Evolutionary conservation across 176 grass and related monocot species (phyloP).

Genomic region (Carex scoparia): DNA sequence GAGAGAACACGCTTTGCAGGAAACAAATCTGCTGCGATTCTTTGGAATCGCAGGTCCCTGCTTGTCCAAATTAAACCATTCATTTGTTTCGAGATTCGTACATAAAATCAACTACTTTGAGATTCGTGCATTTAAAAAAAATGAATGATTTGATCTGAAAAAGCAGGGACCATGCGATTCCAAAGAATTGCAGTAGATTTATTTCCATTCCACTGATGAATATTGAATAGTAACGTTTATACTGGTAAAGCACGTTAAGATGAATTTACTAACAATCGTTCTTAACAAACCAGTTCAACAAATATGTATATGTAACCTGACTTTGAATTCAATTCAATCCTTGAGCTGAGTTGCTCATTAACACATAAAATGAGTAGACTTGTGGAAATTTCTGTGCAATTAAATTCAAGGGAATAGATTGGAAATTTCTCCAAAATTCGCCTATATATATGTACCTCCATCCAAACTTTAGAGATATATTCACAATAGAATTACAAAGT

Average conservation of each 20-base stretch:
- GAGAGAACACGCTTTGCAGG: neutral
- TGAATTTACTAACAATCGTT: neutral
- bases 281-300: neutral
- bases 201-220: neutral
- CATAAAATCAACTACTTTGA: too few relatives aligned
- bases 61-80: too few relatives aligned
- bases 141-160: too few relatives aligned
- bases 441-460: conserved; percentile 16
- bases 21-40: too few relatives aligned
- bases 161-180: too few relatives aligned
- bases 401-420: neutral
- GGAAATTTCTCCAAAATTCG: neutral
- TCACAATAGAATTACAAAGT: neutral
- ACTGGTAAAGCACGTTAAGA: neutral
- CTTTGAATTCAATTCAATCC: conserved; percentile 11
- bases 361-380: conserved; percentile 1
- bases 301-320: neutral
- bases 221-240: neutral
- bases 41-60: too few relatives aligned
- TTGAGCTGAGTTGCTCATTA: neutral
- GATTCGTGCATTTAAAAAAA: too few relatives aligned
- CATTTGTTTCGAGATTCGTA: too few relatives aligned
- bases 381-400: conserved; percentile 19
- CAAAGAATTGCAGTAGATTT: too few relatives aligned
- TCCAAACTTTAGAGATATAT: neutral